These are phyloP conservation scores for Polytolypa hystricis DNA, from an alignment of 2,329 filamentous ascomycete species.

Conservation along the genomic window DNA sequence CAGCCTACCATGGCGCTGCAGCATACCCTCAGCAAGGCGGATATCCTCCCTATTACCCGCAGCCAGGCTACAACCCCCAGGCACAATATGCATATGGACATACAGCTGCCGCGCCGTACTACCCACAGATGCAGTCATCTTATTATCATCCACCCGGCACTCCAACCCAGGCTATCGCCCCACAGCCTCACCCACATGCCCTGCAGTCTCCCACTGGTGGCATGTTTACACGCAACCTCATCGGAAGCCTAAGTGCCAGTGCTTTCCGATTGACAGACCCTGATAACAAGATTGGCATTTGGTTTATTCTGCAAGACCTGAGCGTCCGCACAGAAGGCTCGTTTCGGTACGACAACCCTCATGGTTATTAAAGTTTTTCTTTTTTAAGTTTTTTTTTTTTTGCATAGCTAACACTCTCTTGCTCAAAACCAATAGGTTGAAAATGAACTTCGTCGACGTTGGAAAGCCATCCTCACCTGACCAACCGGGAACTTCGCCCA, in stretches of 20 bases:
- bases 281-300: constrained; percentile 73
- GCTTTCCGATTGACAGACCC: constrained; percentile 74
- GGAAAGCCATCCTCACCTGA: constrained; percentile 38
- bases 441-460: constrained; percentile 76
- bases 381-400: background rate
- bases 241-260: constrained; percentile 81
- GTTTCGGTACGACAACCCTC: constrained; percentile 57
- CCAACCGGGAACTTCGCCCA: constrained; percentile 20
- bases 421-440: constrained; percentile 36
- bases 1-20: constrained; percentile 27
- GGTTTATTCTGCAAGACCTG: constrained; percentile 93
- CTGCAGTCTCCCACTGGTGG: constrained; percentile 48
- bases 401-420: background rate
- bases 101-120: constrained; percentile 20
- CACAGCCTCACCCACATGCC: constrained; percentile 16
- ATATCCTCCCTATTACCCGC: constrained; percentile 28
- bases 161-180: constrained; percentile 7
- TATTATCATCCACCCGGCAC: constrained; percentile 4
- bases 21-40: constrained; percentile 29
- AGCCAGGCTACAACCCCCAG: constrained; percentile 17
- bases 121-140: constrained; percentile 12
- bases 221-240: constrained; percentile 91
- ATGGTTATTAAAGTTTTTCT: background rate
- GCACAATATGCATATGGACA: constrained; percentile 27
- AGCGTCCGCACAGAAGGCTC: constrained; percentile 86